Conservation (phyloP, 495 filamentous ascomycete genomes). For the Penicillium bovifimosum region DNA sequence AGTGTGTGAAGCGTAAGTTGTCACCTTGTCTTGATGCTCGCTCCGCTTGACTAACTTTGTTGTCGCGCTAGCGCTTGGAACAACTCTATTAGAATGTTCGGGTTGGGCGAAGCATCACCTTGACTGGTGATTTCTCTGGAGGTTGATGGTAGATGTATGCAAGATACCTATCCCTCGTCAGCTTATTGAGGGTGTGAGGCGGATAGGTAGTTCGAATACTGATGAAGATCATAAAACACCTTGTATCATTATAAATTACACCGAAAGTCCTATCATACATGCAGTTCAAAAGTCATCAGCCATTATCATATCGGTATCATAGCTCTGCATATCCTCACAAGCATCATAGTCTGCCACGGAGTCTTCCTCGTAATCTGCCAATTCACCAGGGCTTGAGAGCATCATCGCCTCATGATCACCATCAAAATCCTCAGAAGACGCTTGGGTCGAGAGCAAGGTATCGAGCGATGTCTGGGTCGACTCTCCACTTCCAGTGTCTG, state of each 20-base stretch:
- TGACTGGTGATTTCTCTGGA: neutral
- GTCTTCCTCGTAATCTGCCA: neutral
- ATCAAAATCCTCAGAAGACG: neutral
- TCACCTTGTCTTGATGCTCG: neutral
- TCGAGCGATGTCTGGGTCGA: slow-evolving; percentile 1
- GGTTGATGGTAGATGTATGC: neutral
- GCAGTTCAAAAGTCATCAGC: neutral
- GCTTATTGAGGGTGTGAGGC: no score
- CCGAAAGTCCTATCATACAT: neutral
- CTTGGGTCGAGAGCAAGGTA: neutral
- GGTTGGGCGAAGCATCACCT: slow-evolving; percentile 47
- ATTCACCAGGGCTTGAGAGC: neutral
- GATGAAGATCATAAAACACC: neutral
- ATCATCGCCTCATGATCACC: neutral
- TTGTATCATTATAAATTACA: neutral
- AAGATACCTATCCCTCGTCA: no score
- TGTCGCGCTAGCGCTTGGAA: slow-evolving; percentile 56
- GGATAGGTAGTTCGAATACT: no score
- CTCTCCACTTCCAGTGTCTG: neutral
- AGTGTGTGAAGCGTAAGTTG: slow-evolving; percentile 71
- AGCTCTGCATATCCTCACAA: neutral
- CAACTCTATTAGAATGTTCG: slow-evolving; percentile 79
- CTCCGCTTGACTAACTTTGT: slow-evolving; percentile 13
- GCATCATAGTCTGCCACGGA: neutral
- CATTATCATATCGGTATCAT: neutral